Conservation (phyloP, 768 basidiomycete species). For the Auricularia heimuer region DNA sequence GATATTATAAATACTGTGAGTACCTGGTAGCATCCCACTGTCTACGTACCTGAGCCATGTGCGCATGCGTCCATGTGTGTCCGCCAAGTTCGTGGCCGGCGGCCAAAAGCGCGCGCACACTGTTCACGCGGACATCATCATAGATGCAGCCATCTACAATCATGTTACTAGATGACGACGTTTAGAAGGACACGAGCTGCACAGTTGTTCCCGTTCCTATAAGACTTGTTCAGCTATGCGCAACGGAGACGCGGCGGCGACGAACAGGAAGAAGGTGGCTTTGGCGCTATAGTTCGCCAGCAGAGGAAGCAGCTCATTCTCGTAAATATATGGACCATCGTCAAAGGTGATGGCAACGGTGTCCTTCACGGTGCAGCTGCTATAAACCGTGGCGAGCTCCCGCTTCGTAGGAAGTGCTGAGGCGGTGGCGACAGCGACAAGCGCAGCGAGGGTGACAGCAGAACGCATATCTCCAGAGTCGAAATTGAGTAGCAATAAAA, state of each 20-base stretch:
- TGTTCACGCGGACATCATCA: slow-evolving; percentile 11
- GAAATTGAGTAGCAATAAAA: background rate
- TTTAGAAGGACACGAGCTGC: background rate
- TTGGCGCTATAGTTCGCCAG: slow-evolving; percentile 21
- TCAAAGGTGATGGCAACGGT: slow-evolving; percentile 11
- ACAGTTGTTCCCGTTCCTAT: slow-evolving; percentile 7
- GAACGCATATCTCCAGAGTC: background rate
- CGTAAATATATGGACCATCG: slow-evolving; percentile 17
- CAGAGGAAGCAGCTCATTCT: slow-evolving; percentile 7
- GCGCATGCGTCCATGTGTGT: slow-evolving; percentile 35
- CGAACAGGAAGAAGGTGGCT: slow-evolving; percentile 36
- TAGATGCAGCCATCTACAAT: slow-evolving; percentile 22
- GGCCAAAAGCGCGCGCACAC: slow-evolving; percentile 28
- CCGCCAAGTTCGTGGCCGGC: slow-evolving; percentile 35
- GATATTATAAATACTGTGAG: too few relatives aligned
- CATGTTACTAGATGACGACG: background rate
- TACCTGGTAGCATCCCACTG: background rate
- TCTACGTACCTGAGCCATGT: slow-evolving; percentile 14
- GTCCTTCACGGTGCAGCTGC: background rate
- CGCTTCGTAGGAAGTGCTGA: background rate
- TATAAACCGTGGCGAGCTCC: background rate
- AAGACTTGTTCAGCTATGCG: background rate
- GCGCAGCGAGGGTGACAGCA: background rate
- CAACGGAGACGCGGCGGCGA: background rate
- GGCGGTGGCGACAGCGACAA: background rate